phyloP scores from a whole-genome alignment of 257 asterid species.

The Solanum pennellii region DNA sequence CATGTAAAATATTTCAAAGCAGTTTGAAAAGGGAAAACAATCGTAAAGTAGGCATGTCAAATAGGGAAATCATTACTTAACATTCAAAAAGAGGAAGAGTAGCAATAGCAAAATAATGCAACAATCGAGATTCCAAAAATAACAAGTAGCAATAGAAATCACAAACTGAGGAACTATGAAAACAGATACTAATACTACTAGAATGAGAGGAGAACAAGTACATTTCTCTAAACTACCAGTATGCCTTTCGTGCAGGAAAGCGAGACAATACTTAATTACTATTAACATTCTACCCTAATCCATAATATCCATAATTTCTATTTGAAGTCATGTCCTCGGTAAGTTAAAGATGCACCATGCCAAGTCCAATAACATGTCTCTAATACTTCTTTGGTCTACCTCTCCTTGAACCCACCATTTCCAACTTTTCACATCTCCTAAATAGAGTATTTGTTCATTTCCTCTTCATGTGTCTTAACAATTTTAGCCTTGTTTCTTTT shows the following conservation, averaged over 20 bases:
- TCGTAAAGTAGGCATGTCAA: neutral
- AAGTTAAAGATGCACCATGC: neutral
- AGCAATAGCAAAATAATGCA: too few relatives aligned
- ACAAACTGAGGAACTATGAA: neutral
- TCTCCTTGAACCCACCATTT: neutral
- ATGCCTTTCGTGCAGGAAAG: neutral
- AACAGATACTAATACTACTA: neutral
- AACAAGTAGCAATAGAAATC: neutral
- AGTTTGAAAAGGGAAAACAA: neutral
- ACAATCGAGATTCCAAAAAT: too few relatives aligned
- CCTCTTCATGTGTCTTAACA: neutral
- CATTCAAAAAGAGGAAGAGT: neutral
- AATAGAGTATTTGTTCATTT: too few relatives aligned
- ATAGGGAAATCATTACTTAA: neutral
- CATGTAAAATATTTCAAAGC: neutral
- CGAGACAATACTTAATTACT: neutral
- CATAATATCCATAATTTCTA: neutral
- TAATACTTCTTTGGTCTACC: neutral
- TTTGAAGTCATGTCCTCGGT: neutral
- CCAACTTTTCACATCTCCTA: neutral
- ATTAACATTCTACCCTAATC: too few relatives aligned
- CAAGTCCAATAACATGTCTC: neutral
- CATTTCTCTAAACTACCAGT: neutral
- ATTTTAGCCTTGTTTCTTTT: neutral
- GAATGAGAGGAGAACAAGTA: neutral